These are phyloP conservation scores for Buxus sempervirens DNA, from an alignment of 164 flowering plant species.

Conservation along the genomic window DNA sequence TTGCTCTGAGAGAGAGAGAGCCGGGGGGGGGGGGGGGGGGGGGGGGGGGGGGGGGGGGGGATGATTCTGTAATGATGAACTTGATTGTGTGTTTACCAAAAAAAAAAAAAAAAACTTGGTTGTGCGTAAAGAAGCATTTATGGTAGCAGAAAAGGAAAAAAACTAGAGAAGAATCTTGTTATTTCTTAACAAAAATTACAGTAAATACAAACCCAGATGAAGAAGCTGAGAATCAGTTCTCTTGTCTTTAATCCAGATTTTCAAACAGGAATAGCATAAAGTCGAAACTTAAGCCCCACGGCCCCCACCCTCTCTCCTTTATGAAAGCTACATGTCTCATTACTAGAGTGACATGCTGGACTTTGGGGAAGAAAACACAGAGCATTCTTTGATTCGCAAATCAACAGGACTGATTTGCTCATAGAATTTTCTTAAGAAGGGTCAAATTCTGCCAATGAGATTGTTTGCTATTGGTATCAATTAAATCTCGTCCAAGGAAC, in stretches of 20 bases:
- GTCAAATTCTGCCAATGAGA: too few relatives aligned
- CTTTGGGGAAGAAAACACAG: slow-evolving; percentile 1
- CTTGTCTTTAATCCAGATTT: neutral
- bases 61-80: too few relatives aligned
- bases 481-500: too few relatives aligned
- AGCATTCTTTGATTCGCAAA: too few relatives aligned
- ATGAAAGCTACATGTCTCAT: neutral
- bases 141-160: neutral
- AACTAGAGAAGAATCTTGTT: slow-evolving; percentile 1
- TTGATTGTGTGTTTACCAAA: too few relatives aligned
- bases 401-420: too few relatives aligned
- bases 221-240: slow-evolving; percentile 1
- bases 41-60: too few relatives aligned
- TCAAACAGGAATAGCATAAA: slow-evolving; percentile 1
- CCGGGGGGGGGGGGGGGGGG: too few relatives aligned
- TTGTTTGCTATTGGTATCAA: too few relatives aligned
- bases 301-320: neutral
- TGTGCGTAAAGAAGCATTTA: neutral
- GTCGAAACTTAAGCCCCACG: neutral
- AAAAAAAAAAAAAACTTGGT: too few relatives aligned
- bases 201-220: neutral
- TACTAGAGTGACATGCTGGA: slow-evolving; percentile 1
- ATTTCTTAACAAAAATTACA: neutral
- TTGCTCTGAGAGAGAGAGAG: too few relatives aligned
- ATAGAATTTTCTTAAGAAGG: too few relatives aligned